Evolutionary conservation across 192 early-diverging fungal genomes (phyloP).

Genomic region (Gigaspora rosea): DNA sequence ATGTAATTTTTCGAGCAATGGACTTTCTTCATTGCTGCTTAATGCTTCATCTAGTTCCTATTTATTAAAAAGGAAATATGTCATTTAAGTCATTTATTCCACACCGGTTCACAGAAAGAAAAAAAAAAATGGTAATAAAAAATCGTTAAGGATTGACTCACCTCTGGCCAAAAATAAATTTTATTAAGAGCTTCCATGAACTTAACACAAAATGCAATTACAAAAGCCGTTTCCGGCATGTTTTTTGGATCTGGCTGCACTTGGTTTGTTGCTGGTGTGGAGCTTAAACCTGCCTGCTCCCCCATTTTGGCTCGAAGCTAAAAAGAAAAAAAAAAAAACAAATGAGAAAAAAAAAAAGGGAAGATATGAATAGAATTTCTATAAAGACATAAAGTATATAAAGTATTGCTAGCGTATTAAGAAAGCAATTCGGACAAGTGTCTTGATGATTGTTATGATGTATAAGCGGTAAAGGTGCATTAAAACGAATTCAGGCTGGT

Average conservation of each 20-base stretch:
- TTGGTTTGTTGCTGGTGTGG: background rate
- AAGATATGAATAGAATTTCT: too few relatives aligned
- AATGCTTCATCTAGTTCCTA: constrained; percentile 2
- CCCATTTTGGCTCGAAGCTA: too few relatives aligned
- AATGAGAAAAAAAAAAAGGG: too few relatives aligned
- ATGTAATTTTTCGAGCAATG: background rate
- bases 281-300: too few relatives aligned
- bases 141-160: background rate
- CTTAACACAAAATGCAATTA: constrained; percentile 7
- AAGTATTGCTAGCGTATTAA: too few relatives aligned
- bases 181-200: background rate
- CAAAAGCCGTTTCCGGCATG: constrained; percentile 22
- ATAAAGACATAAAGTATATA: too few relatives aligned
- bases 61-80: background rate
- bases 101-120: background rate
- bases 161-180: constrained; percentile 17
- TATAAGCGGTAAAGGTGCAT: too few relatives aligned
- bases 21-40: background rate
- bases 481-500: too few relatives aligned
- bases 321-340: too few relatives aligned
- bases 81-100: background rate
- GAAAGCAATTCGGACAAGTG: too few relatives aligned
- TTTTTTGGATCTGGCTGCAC: constrained; percentile 1
- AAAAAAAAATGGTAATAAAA: background rate
- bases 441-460: too few relatives aligned